Conservation (phyloP, 768 basidiomycete species). For the Amanita rubescens region DNA sequence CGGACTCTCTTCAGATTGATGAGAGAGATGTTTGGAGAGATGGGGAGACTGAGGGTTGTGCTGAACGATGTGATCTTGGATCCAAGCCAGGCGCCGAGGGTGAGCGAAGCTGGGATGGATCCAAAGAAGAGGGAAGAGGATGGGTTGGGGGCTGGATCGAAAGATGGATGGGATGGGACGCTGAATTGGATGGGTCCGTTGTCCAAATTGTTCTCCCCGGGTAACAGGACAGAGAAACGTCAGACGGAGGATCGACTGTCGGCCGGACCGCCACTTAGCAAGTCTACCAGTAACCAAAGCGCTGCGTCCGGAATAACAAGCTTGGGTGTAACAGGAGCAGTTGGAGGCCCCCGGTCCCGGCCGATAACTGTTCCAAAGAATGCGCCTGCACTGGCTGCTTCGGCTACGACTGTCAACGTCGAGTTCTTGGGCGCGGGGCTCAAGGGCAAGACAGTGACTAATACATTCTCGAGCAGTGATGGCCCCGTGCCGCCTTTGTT, state of each 20-base stretch:
- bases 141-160: slow-evolving; percentile 11
- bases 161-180: slow-evolving; percentile 20
- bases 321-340: slow-evolving; percentile 12
- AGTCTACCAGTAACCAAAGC: background rate
- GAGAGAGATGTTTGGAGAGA: slow-evolving; percentile 76
- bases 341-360: slow-evolving; percentile 28
- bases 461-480: slow-evolving; percentile 18
- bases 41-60: slow-evolving; percentile 72
- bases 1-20: slow-evolving; percentile 76
- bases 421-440: slow-evolving; percentile 76
- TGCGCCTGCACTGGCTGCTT: slow-evolving; percentile 78
- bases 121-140: slow-evolving; percentile 41
- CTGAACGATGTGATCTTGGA: slow-evolving; percentile 90
- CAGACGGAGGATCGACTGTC: slow-evolving; percentile 15
- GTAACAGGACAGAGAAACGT: slow-evolving; percentile 17
- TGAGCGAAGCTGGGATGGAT: slow-evolving; percentile 67
- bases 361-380: slow-evolving; percentile 60
- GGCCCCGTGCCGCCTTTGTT: slow-evolving; percentile 1
- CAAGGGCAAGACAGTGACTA: slow-evolving; percentile 31
- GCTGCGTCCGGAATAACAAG: slow-evolving; percentile 9
- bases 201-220: slow-evolving; percentile 62
- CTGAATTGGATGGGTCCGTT: slow-evolving; percentile 77
- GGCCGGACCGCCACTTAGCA: background rate
- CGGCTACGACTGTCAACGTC: slow-evolving; percentile 90
- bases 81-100: slow-evolving; percentile 61